Evolutionary conservation across 73 alveolate species (phyloP).

Genomic region (Durusdinium trenchii): DNA sequence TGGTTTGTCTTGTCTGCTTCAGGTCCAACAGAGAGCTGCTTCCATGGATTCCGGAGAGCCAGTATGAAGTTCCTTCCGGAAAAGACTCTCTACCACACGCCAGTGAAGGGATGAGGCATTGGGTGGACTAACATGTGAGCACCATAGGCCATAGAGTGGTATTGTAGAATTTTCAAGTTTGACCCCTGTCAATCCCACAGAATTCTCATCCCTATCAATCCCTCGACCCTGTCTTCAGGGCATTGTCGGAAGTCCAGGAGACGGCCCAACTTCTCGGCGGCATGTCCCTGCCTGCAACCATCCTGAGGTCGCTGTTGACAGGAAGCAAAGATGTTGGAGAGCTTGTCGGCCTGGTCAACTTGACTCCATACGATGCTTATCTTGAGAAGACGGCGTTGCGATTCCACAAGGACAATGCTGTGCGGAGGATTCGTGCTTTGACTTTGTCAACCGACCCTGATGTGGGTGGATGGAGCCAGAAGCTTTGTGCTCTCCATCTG

Average conservation of each 20-base stretch:
- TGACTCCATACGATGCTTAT: neutral
- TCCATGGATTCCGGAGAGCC: neutral
- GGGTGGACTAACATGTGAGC: too few relatives aligned
- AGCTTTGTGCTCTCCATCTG: too few relatives aligned
- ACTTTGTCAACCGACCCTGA: too few relatives aligned
- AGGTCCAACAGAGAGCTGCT: neutral
- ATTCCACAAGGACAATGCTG: too few relatives aligned
- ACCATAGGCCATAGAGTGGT: too few relatives aligned
- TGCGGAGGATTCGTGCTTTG: too few relatives aligned
- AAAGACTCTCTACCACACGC: neutral
- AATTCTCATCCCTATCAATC: too few relatives aligned
- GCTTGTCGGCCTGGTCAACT: neutral
- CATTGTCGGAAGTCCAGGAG: neutral
- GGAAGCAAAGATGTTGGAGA: neutral
- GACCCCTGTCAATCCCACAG: too few relatives aligned
- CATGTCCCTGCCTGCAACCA: neutral
- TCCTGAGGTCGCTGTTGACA: neutral
- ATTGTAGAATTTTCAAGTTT: too few relatives aligned
- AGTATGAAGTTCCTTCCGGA: neutral
- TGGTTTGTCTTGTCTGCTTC: too few relatives aligned
- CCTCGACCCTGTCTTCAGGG: too few relatives aligned
- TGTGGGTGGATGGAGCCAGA: too few relatives aligned
- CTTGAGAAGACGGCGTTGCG: neutral
- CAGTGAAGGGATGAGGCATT: neutral
- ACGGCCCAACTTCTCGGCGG: neutral